Evolutionary conservation across 1,284 basidiomycete species (phyloP).

Genomic region (Leccinum griseonigrum): DNA sequence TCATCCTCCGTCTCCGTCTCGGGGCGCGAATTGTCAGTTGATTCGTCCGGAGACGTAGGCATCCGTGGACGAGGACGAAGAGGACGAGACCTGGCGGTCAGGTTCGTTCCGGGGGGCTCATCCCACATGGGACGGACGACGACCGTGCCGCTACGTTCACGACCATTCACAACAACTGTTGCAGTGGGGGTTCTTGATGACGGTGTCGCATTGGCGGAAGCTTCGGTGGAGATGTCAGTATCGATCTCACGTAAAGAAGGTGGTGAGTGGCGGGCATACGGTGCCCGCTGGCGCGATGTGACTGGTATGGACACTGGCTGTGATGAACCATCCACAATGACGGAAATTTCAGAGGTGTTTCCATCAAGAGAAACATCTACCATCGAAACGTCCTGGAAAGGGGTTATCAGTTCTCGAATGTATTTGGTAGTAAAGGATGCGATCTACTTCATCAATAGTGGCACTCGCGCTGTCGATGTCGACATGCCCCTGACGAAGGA

Average conservation of each 20-base stretch:
- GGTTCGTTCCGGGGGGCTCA: conserved; percentile 28
- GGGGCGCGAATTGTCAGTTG: conserved; percentile 55
- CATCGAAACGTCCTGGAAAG: conserved; percentile 29
- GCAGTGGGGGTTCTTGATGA: conserved; percentile 60
- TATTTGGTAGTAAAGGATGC: background rate
- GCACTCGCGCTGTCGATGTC: conserved; percentile 7
- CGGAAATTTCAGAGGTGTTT: conserved; percentile 21
- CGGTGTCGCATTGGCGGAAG: conserved; percentile 57
- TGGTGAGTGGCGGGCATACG: conserved; percentile 22
- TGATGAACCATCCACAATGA: conserved; percentile 22
- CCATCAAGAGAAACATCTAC: conserved; percentile 19
- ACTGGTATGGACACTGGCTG: conserved; percentile 21
- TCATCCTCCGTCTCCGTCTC: conserved; percentile 78
- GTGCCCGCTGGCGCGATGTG: conserved; percentile 18
- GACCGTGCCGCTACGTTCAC: conserved; percentile 75
- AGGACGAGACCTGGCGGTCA: conserved; percentile 32
- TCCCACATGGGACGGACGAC: conserved; percentile 68
- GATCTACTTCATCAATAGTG: conserved; percentile 27
- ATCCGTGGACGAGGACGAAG: conserved; percentile 33
- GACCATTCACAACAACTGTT: conserved; percentile 48
- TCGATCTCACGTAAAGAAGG: conserved; percentile 44
- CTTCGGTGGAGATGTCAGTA: conserved; percentile 56
- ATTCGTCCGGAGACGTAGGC: conserved; percentile 49
- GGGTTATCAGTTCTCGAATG: conserved; percentile 8
- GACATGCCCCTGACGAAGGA: conserved; percentile 8